Base-by-base conservation (phyloP, 805 yeast species). In the Metschnikowia aberdeeniae region DNA sequence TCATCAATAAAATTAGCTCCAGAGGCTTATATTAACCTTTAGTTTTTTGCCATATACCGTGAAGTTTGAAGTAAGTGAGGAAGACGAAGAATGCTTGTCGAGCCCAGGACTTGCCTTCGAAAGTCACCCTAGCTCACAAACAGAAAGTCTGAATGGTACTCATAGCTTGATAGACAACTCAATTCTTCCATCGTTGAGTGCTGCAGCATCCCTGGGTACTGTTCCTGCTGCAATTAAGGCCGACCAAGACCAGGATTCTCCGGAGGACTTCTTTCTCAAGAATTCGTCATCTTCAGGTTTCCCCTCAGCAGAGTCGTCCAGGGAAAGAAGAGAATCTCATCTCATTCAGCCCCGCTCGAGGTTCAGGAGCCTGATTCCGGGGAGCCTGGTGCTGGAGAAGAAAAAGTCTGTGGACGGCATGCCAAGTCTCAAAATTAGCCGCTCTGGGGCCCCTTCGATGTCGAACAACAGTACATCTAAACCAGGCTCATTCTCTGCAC, bases 11-110 rank as follows among this genome's bases (percentile, higher is more conserved):
- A 12, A 5, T 1, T 7, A 40, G 12, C 14, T 32, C 19, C 11
- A 6, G 10, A 13, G 11, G 22, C 19, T 26, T 13, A 14, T 56
- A 58, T 60, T 59, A 54, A 57, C 59, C 40, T 14, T 20, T 47
- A 78, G 85, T 39, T 84, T 84, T 54, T 68, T 85, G 38, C 93
- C 93, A 2, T 81, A 81, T 56, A 82, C 89, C 3, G 89, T 84
- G n/a, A 86, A 84, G 51, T 78, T 78, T 51, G 80, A 78, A 51
- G 75, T 78, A 28, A 42, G 32, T 31, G 43, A 42, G 11, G 43
- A 43, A 10, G 50, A 50, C 13, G 52, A 49, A n/a, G 35, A 37
- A 19, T 19, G 30, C 35, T 14, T 41, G 44, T 32, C 34, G 13
- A 26, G 7, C 11, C 26, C 39, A n/a, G 10, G 32, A 35, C 20